Base-by-base conservation (phyloP, 139 green algal genomes). In the Penium margaritaceum region DNA sequence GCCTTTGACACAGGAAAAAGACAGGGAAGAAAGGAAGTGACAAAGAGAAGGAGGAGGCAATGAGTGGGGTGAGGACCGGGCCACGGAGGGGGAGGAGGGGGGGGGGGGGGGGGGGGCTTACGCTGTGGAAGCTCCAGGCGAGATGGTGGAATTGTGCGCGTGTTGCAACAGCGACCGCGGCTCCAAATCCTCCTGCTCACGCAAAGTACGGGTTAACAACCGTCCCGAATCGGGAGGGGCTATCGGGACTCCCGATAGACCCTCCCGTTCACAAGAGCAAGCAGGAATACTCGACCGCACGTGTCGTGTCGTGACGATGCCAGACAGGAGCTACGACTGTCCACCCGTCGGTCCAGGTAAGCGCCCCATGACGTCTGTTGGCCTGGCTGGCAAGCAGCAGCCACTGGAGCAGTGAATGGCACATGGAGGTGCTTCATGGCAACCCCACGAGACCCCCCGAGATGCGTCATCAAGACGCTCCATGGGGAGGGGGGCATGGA, bases 81-180 rank as follows among this genome's bases (percentile, higher is more conserved):
- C 9, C 27, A 21, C 9, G 55, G 55, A 17, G 30, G 30, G 55
- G 55, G 55, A 36, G 55, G 24, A 33, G n/a, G 55, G 54, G 21
- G 24, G 54, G 54, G 54, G 1, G 27, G 55, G 55, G 63, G 6
- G 30, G 41, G 63, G 63, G 30, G n/a, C 68, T 6, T 69, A 76
- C 72, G 62, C 72, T 9, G 72, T 79, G 38, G 61, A 34, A 29
- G 61, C 62, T 6, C 72, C 72, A 27, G 72, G 61, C 21, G 62
- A 53, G 29, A 17, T 27, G 14, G 54, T 67, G 34, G 30, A 37
- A 24, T 19, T 29, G 39, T 79, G 61, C 14, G 72, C 72, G 15
- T 29, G 15, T 32, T 63, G 14, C 34, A 79, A 36, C 35, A 79
- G 19, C 29, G 30, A 35, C 27, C 37, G 38, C 14, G 62, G 72